These are phyloP conservation scores for Dissophora ornata DNA, from an alignment of 192 early-diverging fungal genomes.

Conservation along the genomic window DNA sequence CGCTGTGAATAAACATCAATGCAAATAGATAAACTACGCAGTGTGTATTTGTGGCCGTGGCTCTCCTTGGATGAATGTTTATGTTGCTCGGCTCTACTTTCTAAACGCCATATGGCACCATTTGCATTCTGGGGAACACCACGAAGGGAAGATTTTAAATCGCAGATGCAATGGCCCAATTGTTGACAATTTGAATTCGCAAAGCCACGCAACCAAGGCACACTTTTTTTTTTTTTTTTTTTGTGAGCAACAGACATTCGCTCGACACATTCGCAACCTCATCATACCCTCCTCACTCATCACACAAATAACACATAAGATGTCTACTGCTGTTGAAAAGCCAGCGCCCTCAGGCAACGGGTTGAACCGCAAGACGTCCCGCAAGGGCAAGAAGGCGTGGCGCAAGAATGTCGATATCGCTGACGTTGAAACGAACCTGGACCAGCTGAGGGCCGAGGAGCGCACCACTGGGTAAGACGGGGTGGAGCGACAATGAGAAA, in stretches of 20 bases:
- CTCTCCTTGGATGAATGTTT: no score
- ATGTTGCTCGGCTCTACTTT: no score
- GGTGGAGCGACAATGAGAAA: background rate
- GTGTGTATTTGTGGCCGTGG: no score
- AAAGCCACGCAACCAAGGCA: conserved; percentile 2
- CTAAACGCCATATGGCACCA: no score
- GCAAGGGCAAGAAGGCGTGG: conserved; percentile 95
- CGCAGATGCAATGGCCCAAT: no score
- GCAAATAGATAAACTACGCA: background rate
- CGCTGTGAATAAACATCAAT: background rate
- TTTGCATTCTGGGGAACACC: no score
- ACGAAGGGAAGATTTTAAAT: no score
- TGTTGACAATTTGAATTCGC: background rate
- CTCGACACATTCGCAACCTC: background rate
- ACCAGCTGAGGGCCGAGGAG: conserved; percentile 78
- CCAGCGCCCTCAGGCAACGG: conserved; percentile 58
- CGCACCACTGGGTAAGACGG: conserved; percentile 69
- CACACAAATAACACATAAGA: background rate
- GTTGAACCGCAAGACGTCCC: conserved; percentile 48
- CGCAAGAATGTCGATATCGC: conserved; percentile 90
- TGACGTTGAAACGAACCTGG: conserved; percentile 81
- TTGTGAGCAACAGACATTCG: background rate
- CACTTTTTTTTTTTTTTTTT: conserved; percentile 14
- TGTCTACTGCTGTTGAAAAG: conserved; percentile 58
- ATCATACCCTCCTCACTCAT: background rate